A percentile compares a stretch with the other conserved stretches of the same genome.
These are phyloP conservation scores for Boletellus sp. DNA, from an alignment of 768 basidiomycete species.

Conservation along the genomic window DNA sequence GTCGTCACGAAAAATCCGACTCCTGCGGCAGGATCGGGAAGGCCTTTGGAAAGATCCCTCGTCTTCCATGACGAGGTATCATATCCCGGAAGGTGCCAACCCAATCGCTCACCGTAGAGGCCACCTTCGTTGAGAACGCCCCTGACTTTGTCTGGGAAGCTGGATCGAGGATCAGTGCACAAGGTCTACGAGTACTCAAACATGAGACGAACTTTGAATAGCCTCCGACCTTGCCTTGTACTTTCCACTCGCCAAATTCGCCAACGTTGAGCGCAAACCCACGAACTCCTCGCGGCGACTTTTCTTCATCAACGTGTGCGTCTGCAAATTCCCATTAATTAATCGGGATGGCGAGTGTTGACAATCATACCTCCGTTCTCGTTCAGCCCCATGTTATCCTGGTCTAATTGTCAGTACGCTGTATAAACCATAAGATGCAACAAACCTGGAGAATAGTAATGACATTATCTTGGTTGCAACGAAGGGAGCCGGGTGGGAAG, in stretches of 20 bases:
- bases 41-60: slow-evolving; percentile 54
- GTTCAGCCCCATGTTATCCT: slow-evolving; percentile 82
- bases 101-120: slow-evolving; percentile 62
- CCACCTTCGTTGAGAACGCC: slow-evolving; percentile 73
- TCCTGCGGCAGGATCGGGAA: slow-evolving; percentile 57
- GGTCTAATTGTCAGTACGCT: slow-evolving; percentile 2
- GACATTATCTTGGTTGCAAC: slow-evolving; percentile 59
- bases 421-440: not conserved
- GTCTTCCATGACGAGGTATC: slow-evolving; percentile 56
- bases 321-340: slow-evolving; percentile 8
- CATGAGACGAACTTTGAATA: slow-evolving; percentile 49
- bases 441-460: slow-evolving; percentile 72
- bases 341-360: not conserved
- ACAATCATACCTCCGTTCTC: slow-evolving; percentile 48
- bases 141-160: slow-evolving; percentile 70
- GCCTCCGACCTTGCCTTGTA: slow-evolving; percentile 75
- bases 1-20: slow-evolving; percentile 81
- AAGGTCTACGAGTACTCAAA: not conserved
- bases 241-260: slow-evolving; percentile 60
- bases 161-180: slow-evolving; percentile 25
- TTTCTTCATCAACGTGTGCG: slow-evolving; percentile 51
- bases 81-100: slow-evolving; percentile 76
- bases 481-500: slow-evolving; percentile 57
- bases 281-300: slow-evolving; percentile 74
- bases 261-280: slow-evolving; percentile 70